Conservation (phyloP, 2,329 filamentous ascomycete species). For the Pseudocercospora crystallina region DNA sequence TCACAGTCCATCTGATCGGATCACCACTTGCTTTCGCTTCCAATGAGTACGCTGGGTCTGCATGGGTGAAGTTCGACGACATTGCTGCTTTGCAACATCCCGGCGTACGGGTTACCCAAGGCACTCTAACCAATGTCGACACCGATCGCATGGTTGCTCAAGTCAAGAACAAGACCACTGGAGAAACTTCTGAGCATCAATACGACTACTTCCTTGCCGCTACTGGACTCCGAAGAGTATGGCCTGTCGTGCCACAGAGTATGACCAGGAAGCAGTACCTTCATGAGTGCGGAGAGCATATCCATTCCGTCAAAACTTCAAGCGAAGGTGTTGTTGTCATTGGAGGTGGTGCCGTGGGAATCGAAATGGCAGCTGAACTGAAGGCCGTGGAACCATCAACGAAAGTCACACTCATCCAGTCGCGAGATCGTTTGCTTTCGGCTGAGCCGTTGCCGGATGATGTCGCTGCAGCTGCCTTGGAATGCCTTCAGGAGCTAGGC, state of each 20-base stretch:
- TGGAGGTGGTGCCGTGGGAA: constrained; percentile 75
- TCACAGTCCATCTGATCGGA: constrained; percentile 70
- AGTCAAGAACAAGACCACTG: constrained; percentile 43
- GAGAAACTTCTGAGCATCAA: constrained; percentile 28
- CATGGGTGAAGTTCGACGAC: constrained; percentile 69
- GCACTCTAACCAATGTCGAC: constrained; percentile 62
- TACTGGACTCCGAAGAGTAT: constrained; percentile 67
- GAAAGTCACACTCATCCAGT: constrained; percentile 73
- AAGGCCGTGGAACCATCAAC: constrained; percentile 65
- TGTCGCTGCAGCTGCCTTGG: constrained; percentile 62
- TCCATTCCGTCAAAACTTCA: constrained; percentile 53
- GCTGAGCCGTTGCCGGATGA: constrained; percentile 70
- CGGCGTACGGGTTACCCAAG: constrained; percentile 65
- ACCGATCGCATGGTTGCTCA: constrained; percentile 60
- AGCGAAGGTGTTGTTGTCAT: constrained; percentile 66
- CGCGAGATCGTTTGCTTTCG: constrained; percentile 67
- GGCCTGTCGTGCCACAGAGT: constrained; percentile 71
- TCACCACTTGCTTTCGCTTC: constrained; percentile 70
- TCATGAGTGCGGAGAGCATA: constrained; percentile 60
- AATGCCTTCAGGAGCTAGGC: constrained; percentile 60
- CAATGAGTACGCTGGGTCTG: constrained; percentile 61
- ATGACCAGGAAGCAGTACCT: constrained; percentile 63
- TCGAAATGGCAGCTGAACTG: constrained; percentile 79
- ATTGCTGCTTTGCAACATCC: constrained; percentile 65
- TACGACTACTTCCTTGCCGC: constrained; percentile 78